Evolutionary conservation across 2,329 filamentous ascomycete genomes (phyloP), one percentile per base, ranked within the genome.

Genomic region (Clarireedia paspali): DNA sequence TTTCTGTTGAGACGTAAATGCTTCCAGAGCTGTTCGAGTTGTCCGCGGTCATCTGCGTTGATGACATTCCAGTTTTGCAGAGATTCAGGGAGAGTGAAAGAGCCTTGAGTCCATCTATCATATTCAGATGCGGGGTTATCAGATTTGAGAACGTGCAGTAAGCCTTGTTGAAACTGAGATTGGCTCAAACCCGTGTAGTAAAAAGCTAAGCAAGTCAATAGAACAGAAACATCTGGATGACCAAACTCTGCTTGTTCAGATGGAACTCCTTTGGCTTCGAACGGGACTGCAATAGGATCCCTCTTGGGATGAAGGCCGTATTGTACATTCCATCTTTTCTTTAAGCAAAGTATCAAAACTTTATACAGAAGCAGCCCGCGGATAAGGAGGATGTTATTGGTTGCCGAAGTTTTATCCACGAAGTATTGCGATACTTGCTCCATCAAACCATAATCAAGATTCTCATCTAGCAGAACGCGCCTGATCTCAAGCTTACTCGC

Each of bases 211-310:
- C 80, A 83, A 0, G 85, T 89, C 1, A 90, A 72, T 0, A 83
- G 36, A 2, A 90, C 84, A 0, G 80, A 75, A 0, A 87, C 82
- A 61, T 90, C 80, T 0, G 85, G 83, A 59, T 90, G 85, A 0
- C 83, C 81, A 64, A 80, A 89, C 62, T 90, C 85, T 0, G 84
- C 80, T 5, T 81, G 75, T 0, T 80, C 77, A 0, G 77, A 78
- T 0, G 86, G 85, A 0, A 77, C 73, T 2, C 85, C 86, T 56
- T 89, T 88, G 0, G 83, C 82, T 10, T 80, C 74, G 49, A 78
- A 89, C 0, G 86, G 86, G 0, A 89, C 86, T 0, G 85, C 84
- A 5, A 87, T 77, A 0, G 82, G 81, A 42, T 77, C 72, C 14
- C 86, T 74, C 0, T 59, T 47, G 0, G 78, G 75, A 59, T 83